A percentile compares a stretch with the other conserved stretches of the same genome.
Conservation (phyloP, 1,284 basidiomycete species). For the Coniferiporia weirii region DNA sequence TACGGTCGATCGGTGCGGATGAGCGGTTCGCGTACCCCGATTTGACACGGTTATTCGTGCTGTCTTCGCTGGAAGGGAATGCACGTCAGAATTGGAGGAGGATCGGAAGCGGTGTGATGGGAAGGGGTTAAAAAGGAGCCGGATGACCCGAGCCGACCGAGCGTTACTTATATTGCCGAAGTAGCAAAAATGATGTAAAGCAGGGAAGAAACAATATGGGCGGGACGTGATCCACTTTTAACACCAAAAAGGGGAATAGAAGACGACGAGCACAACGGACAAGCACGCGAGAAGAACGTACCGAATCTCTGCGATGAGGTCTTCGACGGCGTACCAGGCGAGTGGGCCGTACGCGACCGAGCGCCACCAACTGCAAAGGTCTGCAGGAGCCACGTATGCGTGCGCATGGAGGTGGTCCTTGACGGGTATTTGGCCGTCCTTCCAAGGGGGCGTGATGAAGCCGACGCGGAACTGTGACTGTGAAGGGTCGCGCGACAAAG, state of each 20-base stretch:
- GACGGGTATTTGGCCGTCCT: slow-evolving; percentile 67
- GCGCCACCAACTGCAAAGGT: slow-evolving; percentile 69
- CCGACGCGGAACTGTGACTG: slow-evolving; percentile 48
- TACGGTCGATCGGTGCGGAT: slow-evolving; percentile 57
- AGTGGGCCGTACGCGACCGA: slow-evolving; percentile 57
- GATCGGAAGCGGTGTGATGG: not conserved
- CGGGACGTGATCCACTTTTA: not conserved
- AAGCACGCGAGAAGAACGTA: slow-evolving; percentile 28
- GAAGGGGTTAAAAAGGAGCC: too few species aligned
- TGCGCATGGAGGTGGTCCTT: slow-evolving; percentile 74
- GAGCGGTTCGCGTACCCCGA: slow-evolving; percentile 52
- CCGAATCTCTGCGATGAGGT: slow-evolving; percentile 76
- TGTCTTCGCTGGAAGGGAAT: slow-evolving; percentile 9
- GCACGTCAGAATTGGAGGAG: not conserved
- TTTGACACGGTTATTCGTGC: slow-evolving; percentile 37
- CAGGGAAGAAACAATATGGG: not conserved
- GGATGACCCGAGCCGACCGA: too few species aligned
- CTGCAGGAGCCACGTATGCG: slow-evolving; percentile 58
- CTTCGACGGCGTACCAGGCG: slow-evolving; percentile 71
- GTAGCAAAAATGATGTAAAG: too few species aligned
- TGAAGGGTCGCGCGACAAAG: slow-evolving; percentile 20
- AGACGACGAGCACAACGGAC: slow-evolving; percentile 12
- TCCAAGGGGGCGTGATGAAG: slow-evolving; percentile 71
- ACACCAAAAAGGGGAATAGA: not conserved
- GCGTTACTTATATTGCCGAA: too few species aligned